phyloP scores from a whole-genome alignment of 1,139 yeast species.

The Protomyces inouyei region DNA sequence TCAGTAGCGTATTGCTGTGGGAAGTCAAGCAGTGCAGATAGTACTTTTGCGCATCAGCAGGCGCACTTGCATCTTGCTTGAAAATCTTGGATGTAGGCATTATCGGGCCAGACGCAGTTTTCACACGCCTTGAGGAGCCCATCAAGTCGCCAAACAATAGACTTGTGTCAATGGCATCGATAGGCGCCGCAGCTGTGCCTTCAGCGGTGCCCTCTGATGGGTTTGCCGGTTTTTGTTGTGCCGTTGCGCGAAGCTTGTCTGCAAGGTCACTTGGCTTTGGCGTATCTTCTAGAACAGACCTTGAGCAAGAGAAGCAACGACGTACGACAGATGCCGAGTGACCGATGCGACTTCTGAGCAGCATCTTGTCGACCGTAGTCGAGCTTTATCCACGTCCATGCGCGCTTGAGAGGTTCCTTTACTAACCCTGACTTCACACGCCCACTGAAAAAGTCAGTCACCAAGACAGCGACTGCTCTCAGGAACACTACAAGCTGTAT shows the following conservation, averaged over 20 bases:
- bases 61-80: neutral
- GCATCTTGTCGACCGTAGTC: neutral
- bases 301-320: neutral
- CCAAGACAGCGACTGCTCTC: no score
- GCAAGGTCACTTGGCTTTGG: neutral
- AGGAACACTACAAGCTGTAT: no score
- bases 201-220: neutral
- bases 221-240: neutral
- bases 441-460: no score
- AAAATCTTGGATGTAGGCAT: neutral
- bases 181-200: neutral
- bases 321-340: neutral
- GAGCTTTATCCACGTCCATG: neutral
- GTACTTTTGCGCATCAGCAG: conserved; percentile 10
- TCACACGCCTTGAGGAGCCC: neutral
- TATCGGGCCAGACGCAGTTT: neutral
- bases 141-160: neutral
- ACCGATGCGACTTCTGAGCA: neutral
- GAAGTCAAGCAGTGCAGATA: conserved; percentile 26
- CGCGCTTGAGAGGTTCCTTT: no score
- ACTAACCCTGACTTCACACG: no score
- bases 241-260: neutral
- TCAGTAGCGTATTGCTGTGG: conserved; percentile 27
- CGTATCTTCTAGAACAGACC: neutral
- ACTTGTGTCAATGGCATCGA: neutral